These are phyloP conservation scores for Aspergillus amoenus DNA, from an alignment of 2,329 filamentous ascomycete species.

Conservation along the genomic window DNA sequence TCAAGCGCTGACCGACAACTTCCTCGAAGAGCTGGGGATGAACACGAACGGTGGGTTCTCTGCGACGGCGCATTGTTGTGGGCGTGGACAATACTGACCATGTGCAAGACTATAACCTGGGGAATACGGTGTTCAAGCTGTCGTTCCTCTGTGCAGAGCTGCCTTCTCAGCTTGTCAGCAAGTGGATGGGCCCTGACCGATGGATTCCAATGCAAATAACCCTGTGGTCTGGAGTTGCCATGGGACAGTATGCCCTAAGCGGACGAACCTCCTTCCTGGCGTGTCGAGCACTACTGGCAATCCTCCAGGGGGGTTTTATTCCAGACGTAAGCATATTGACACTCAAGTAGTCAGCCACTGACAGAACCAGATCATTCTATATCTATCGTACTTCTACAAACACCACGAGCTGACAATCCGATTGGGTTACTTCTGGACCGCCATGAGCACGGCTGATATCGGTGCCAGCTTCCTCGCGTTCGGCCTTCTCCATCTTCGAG, in stretches of 20 bases:
- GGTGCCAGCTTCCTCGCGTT: conserved; percentile 50
- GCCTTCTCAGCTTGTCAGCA: conserved; percentile 61
- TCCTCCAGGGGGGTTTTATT: conserved; percentile 55
- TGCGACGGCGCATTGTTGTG: too few species aligned
- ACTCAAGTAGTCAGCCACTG: neutral
- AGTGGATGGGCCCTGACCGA: conserved; percentile 60
- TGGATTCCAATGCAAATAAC: conserved; percentile 62
- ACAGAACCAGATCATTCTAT: conserved; percentile 37
- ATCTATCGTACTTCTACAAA: conserved; percentile 75
- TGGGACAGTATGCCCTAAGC: conserved; percentile 51
- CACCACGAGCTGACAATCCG: conserved; percentile 67
- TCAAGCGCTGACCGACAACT: conserved; percentile 58
- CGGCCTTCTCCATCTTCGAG: conserved; percentile 41
- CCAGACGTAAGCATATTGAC: conserved; percentile 32
- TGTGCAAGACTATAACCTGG: conserved; percentile 52
- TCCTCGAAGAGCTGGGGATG: conserved; percentile 28
- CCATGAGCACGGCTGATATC: conserved; percentile 52
- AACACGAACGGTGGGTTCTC: conserved; percentile 20
- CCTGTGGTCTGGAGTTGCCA: conserved; percentile 56
- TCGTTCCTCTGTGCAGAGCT: conserved; percentile 52
- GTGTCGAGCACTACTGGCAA: conserved; percentile 49
- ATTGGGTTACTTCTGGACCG: conserved; percentile 69
- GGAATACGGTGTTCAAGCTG: conserved; percentile 41
- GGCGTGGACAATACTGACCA: neutral
- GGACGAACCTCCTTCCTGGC: conserved; percentile 45